Evolutionary conservation across 2,329 filamentous ascomycete genomes (phyloP).

Genomic region (Claviceps purpurea): DNA sequence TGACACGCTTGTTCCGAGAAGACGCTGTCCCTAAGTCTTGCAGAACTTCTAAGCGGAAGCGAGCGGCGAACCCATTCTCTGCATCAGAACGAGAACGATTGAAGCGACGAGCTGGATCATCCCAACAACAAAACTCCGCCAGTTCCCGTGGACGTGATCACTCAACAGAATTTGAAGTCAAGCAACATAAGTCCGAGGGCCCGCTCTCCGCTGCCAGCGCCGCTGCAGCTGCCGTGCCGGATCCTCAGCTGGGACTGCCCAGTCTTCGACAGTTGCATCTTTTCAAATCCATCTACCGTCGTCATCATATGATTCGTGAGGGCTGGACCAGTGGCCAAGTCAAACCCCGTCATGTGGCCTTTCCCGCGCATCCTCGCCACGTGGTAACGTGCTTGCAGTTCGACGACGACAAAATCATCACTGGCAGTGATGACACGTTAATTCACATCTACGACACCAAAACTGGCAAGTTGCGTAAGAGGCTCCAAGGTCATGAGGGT

Average conservation of each 20-base stretch:
- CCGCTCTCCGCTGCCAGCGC: conserved; percentile 77
- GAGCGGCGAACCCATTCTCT: conserved; percentile 30
- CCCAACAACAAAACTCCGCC: conserved; percentile 23
- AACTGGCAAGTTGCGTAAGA: conserved; percentile 71
- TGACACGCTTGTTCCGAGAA: conserved; percentile 27
- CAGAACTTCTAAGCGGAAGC: conserved; percentile 43
- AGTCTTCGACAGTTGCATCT: conserved; percentile 75
- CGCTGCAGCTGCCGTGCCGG: conserved; percentile 69
- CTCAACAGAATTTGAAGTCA: conserved; percentile 23
- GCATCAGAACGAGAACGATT: conserved; percentile 38
- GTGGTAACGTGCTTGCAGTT: conserved; percentile 98
- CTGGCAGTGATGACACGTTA: conserved; percentile 91
- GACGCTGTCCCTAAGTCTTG: conserved; percentile 28
- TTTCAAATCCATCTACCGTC: conserved; percentile 90
- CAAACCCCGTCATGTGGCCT: conserved; percentile 83
- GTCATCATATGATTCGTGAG: conserved; percentile 78
- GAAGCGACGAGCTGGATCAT: conserved; percentile 36
- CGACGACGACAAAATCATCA: conserved; percentile 94
- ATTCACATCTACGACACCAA: conserved; percentile 98
- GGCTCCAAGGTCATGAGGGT: conserved; percentile 85
- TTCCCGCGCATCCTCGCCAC: conserved; percentile 89
- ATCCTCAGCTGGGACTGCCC: conserved; percentile 66
- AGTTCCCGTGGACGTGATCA: conserved; percentile 28
- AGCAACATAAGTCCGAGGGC: conserved; percentile 55
- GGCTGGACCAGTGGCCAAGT: conserved; percentile 83